Percentiles rank a stretch among this genome's conserved stretches.
phyloP scores from a whole-genome alignment of 768 basidiomycete genomes.

The Gautieria morchelliformis region DNA sequence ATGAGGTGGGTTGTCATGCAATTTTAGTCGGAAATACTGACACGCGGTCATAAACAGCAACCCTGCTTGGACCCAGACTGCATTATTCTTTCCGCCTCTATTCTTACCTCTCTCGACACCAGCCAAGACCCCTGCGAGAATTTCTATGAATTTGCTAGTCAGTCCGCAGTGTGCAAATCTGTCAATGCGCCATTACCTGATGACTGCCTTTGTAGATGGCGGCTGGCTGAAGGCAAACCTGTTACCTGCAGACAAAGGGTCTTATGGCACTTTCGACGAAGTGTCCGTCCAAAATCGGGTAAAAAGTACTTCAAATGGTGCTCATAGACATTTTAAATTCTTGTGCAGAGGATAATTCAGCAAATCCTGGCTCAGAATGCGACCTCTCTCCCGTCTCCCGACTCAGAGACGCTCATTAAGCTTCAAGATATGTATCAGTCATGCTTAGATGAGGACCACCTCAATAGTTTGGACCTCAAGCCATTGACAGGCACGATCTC shows the following conservation, averaged over 20 bases:
- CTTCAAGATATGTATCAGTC: conserved; percentile 66
- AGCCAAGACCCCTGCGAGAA: conserved; percentile 89
- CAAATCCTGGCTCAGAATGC: conserved; percentile 27
- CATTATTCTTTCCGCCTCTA: conserved; percentile 71
- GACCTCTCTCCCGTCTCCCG: conserved; percentile 26
- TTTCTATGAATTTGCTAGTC: conserved; percentile 89
- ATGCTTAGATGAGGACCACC: conserved; percentile 69
- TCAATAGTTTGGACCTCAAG: conserved; percentile 61
- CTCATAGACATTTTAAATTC: background rate
- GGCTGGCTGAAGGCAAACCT: conserved; percentile 82
- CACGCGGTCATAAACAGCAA: conserved; percentile 28
- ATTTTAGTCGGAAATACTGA: too few species aligned
- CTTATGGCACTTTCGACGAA: conserved; percentile 61
- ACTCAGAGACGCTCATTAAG: conserved; percentile 51
- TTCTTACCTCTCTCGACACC: conserved; percentile 72
- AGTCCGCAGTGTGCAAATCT: conserved; percentile 23
- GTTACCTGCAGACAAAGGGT: conserved; percentile 77
- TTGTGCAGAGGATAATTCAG: background rate
- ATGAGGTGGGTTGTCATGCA: conserved; percentile 29
- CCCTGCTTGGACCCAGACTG: conserved; percentile 72
- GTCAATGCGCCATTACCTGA: background rate
- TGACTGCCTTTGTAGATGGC: conserved; percentile 43
- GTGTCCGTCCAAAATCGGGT: conserved; percentile 70
- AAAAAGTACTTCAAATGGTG: background rate
- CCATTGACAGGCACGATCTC: conserved; percentile 65